A percentile compares a stretch with the other conserved stretches of the same genome.
Evolutionary conservation across 345 rosid genomes (phyloP).

Genomic region (Citrus sp.): DNA sequence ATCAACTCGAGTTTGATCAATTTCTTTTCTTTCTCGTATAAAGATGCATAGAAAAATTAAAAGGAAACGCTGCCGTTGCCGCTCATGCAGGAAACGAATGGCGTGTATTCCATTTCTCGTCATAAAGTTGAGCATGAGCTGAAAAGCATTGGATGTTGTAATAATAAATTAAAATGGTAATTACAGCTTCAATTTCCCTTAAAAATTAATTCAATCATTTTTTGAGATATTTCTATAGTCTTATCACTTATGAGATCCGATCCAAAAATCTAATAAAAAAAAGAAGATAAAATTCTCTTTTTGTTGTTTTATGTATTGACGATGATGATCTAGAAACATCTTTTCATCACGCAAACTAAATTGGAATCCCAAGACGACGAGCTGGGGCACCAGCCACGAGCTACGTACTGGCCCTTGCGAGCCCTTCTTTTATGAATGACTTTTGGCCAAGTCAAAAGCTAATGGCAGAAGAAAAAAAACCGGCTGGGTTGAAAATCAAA

Average conservation of each 20-base stretch:
- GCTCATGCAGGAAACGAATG: constrained; percentile 19
- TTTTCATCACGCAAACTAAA: background rate
- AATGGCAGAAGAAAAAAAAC: no score
- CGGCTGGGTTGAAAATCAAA: no score
- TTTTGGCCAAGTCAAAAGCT: no score
- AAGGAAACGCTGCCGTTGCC: constrained; percentile 15
- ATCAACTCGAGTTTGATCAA: background rate
- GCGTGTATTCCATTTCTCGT: background rate
- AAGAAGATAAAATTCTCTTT: background rate
- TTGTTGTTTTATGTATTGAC: constrained; percentile 3
- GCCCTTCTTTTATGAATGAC: no score
- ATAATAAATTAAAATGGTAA: background rate
- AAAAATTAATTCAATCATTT: background rate
- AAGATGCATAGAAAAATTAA: background rate
- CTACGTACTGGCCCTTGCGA: no score
- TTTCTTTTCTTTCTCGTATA: constrained; percentile 10
- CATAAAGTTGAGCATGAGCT: background rate
- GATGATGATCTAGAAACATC: background rate
- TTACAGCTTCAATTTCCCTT: background rate
- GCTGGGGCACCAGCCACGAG: no score
- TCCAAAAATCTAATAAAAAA: background rate
- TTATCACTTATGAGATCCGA: background rate
- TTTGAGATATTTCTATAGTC: background rate
- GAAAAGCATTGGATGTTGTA: background rate
- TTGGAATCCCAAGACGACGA: no score